Evolutionary conservation across 2,329 filamentous ascomycete genomes (phyloP).

Genomic region (Aspergillus pseudoglaucus): DNA sequence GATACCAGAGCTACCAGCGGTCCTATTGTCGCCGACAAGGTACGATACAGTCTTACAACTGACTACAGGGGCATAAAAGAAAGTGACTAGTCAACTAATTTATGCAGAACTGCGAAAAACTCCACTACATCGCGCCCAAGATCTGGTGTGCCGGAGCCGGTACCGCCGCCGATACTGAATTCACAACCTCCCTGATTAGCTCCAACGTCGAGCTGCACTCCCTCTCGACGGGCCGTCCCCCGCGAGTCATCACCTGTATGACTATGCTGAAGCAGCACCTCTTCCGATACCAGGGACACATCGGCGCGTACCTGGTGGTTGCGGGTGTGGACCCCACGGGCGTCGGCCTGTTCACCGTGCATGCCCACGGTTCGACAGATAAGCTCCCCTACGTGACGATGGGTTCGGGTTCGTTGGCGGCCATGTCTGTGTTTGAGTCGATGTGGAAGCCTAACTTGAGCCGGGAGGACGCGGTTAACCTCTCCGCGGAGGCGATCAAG

Average conservation of each 20-base stretch:
- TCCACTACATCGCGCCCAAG: slow-evolving; percentile 96
- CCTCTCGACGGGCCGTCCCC: slow-evolving; percentile 91
- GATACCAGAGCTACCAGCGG: slow-evolving; percentile 96
- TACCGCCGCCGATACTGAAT: slow-evolving; percentile 96
- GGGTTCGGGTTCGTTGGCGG: slow-evolving; percentile 90
- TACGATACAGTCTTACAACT: slow-evolving; percentile 24
- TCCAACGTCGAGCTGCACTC: slow-evolving; percentile 97
- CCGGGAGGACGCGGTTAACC: slow-evolving; percentile 71
- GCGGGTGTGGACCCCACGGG: slow-evolving; percentile 95
- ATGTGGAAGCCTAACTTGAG: slow-evolving; percentile 78
- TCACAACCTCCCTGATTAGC: slow-evolving; percentile 96
- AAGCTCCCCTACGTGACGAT: slow-evolving; percentile 99
- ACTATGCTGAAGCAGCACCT: slow-evolving; percentile 99
- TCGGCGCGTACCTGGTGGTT: slow-evolving; percentile 95
- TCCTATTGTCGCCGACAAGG: slow-evolving; percentile 98
- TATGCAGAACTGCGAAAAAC: slow-evolving; percentile 88
- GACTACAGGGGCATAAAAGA: neutral
- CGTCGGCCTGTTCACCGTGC: slow-evolving; percentile 91
- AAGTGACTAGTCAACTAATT: neutral
- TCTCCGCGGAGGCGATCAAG: slow-evolving; percentile 81
- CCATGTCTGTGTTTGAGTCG: slow-evolving; percentile 97
- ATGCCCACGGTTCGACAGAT: slow-evolving; percentile 96
- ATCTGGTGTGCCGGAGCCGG: slow-evolving; percentile 99
- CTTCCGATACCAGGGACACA: slow-evolving; percentile 96
- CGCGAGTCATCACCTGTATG: slow-evolving; percentile 98